Evolutionary conservation across 2,329 filamentous ascomycete species (phyloP).

Genomic region (Diplodia sapinea): DNA sequence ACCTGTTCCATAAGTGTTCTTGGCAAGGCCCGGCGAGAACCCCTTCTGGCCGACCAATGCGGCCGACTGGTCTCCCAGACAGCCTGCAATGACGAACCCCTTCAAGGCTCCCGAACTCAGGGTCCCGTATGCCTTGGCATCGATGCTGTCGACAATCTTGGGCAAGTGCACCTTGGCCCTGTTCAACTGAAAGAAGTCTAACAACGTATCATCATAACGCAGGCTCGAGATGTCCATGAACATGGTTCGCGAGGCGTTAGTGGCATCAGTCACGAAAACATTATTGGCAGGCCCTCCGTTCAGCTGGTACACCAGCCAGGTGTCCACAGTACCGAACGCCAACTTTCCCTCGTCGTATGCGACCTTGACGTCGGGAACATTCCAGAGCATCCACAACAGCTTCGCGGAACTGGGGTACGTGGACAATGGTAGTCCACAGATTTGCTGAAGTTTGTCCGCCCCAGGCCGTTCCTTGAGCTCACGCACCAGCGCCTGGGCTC

Average conservation of each 20-base stretch:
- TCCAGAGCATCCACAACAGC: constrained; percentile 77
- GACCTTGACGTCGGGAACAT: constrained; percentile 67
- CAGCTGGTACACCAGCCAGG: constrained; percentile 80
- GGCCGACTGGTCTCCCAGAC: constrained; percentile 83
- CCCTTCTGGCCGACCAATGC: constrained; percentile 86
- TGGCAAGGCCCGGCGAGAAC: constrained; percentile 80
- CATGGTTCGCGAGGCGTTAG: constrained; percentile 85
- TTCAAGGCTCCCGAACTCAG: constrained; percentile 67
- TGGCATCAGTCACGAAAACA: constrained; percentile 77
- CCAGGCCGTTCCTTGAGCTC: constrained; percentile 70
- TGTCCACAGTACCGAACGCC: constrained; percentile 81
- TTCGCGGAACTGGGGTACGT: constrained; percentile 85
- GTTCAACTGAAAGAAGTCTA: constrained; percentile 78
- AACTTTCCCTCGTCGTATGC: constrained; percentile 74
- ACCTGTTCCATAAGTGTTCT: constrained; percentile 91
- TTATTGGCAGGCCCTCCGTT: constrained; percentile 70
- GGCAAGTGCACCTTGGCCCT: constrained; percentile 70
- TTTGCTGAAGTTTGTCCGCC: constrained; percentile 67
- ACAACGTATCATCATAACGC: constrained; percentile 73
- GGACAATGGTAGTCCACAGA: constrained; percentile 78
- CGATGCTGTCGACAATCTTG: constrained; percentile 75
- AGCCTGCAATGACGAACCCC: constrained; percentile 73
- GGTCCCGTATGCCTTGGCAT: constrained; percentile 70
- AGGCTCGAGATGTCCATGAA: constrained; percentile 83
- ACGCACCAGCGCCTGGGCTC: constrained; percentile 73